These are phyloP conservation scores for Brassica cretica DNA, from an alignment of 345 rosid genomes.

Conservation along the genomic window DNA sequence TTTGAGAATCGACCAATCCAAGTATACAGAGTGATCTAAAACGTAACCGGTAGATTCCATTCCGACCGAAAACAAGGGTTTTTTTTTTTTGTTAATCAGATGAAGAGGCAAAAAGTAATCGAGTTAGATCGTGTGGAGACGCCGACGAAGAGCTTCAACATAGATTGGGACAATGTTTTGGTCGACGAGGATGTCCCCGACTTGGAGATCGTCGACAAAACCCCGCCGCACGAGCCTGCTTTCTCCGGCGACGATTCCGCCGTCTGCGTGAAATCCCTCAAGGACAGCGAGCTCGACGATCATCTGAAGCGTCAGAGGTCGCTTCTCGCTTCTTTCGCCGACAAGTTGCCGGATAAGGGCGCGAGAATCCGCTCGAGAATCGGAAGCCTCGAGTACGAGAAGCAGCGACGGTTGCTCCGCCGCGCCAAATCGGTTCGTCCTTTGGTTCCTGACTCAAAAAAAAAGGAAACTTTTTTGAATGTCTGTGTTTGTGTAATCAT, in stretches of 20 bases:
- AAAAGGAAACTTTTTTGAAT: background rate
- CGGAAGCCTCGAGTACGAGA: conserved; percentile 54
- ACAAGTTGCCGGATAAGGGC: conserved; percentile 53
- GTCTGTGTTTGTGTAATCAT: background rate
- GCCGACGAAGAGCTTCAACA: conserved; percentile 43
- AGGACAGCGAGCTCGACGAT: conserved; percentile 44
- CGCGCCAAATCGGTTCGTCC: conserved; percentile 40
- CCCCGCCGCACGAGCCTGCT: conserved; percentile 13
- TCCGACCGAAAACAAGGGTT: no score
- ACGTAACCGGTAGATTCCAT: no score
- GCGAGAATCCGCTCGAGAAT: conserved; percentile 42
- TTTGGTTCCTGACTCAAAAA: background rate
- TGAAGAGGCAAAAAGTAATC: conserved; percentile 23
- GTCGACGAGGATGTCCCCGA: conserved; percentile 33
- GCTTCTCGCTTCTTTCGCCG: background rate
- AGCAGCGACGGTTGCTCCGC: conserved; percentile 42
- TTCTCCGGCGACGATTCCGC: conserved; percentile 25
- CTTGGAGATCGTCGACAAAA: conserved; percentile 38
- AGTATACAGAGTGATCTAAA: no score
- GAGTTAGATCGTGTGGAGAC: conserved; percentile 32
- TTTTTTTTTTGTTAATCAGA: no score
- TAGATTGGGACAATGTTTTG: conserved; percentile 48
- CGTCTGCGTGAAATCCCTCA: conserved; percentile 21
- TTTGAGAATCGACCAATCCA: no score
- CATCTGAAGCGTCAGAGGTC: conserved; percentile 36